Conservation (phyloP, 768 basidiomycete genomes). For the Pleurotus eryngii region DNA sequence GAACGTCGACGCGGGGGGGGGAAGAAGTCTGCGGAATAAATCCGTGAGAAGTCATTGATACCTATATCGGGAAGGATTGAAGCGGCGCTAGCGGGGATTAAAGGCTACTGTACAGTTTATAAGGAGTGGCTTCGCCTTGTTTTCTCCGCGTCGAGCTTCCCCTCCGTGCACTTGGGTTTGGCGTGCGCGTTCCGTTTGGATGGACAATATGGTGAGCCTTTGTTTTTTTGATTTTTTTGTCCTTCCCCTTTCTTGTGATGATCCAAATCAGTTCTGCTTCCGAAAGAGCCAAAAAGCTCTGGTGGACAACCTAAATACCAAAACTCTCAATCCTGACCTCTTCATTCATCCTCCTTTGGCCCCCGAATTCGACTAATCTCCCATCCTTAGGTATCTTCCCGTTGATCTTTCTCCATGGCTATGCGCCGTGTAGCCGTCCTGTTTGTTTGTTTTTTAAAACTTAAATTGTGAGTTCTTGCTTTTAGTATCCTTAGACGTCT, state of each 20-base stretch:
- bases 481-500: background rate
- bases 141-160: background rate
- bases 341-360: slow-evolving; percentile 6
- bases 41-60: background rate
- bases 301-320: slow-evolving; percentile 69
- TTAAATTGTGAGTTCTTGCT: background rate
- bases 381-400: slow-evolving; percentile 20
- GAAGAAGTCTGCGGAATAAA: no score
- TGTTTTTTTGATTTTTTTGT: slow-evolving; percentile 5
- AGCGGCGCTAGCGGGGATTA: slow-evolving; percentile 30
- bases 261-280: slow-evolving; percentile 77
- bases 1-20: background rate
- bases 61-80: background rate
- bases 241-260: slow-evolving; percentile 36
- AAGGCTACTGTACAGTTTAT: slow-evolving; percentile 41
- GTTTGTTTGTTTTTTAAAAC: no score
- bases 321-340: slow-evolving; percentile 47
- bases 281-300: slow-evolving; percentile 75
- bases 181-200: no score
- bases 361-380: background rate
- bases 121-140: slow-evolving; percentile 4
- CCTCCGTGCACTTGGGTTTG: no score
- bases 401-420: background rate
- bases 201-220: slow-evolving; percentile 18
- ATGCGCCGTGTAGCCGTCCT: background rate